These are phyloP conservation scores for Candida fluviatilis DNA, from an alignment of 805 yeast species.

Conservation along the genomic window DNA sequence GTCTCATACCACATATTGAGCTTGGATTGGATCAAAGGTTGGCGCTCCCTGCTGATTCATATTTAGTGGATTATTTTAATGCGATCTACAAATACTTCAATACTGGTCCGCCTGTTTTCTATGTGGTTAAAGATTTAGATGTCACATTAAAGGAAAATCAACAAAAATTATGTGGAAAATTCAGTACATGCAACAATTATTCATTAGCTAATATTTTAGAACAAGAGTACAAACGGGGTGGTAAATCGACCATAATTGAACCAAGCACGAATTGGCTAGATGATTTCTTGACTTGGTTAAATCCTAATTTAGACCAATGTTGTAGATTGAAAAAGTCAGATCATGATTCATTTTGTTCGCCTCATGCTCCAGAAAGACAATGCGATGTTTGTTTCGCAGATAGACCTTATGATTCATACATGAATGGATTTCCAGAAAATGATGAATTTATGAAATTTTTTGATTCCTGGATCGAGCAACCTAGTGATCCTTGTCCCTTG, in stretches of 20 bases:
- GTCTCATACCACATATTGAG: constrained; percentile 62
- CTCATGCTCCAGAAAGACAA: constrained; percentile 60
- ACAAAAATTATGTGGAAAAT: constrained; percentile 79
- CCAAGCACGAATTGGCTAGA: constrained; percentile 93
- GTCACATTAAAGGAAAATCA: constrained; percentile 61
- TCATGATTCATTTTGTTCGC: constrained; percentile 55
- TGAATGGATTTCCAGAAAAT: constrained; percentile 80
- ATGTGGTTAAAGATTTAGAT: constrained; percentile 69
- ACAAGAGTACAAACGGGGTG: constrained; percentile 71
- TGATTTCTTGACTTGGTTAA: constrained; percentile 81
- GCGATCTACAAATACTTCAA: constrained; percentile 69
- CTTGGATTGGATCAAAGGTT: constrained; percentile 86
- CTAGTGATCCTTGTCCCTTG: constrained; percentile 86
- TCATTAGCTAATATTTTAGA: constrained; percentile 80
- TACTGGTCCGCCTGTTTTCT: constrained; percentile 90
- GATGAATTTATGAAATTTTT: constrained; percentile 68
- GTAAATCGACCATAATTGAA: constrained; percentile 63
- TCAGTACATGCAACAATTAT: constrained; percentile 73
- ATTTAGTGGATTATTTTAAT: constrained; percentile 74
- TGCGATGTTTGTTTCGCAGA: constrained; percentile 71
- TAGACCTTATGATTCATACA: constrained; percentile 62
- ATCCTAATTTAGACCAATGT: constrained; percentile 83
- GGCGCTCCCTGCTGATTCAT: constrained; percentile 82
- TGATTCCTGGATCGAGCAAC: constrained; percentile 77
- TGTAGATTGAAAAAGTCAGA: constrained; percentile 61